Conservation (phyloP, 345 rosid genomes). For the Citrus cavaleriei region DNA sequence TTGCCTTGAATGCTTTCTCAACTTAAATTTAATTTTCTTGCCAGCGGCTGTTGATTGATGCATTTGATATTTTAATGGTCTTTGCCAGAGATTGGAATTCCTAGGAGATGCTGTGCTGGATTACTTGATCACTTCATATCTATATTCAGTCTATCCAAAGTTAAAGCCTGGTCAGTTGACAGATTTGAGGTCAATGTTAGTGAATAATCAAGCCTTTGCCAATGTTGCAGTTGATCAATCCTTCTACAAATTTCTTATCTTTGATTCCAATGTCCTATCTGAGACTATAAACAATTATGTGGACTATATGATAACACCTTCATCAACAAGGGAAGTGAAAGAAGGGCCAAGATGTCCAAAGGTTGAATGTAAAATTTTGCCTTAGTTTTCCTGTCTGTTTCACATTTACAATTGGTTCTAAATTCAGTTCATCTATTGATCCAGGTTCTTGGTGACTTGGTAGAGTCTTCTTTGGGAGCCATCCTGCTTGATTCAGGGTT, state of each 20-base stretch:
- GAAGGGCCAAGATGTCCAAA: slow-evolving; percentile 83
- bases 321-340: slow-evolving; percentile 30
- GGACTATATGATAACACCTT: slow-evolving; percentile 35
- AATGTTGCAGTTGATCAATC: slow-evolving; percentile 58
- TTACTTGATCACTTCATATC: slow-evolving; percentile 82
- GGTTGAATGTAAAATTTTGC: slow-evolving; percentile 38
- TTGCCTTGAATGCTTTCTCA: neutral
- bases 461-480: slow-evolving; percentile 85
- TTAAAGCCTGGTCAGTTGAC: slow-evolving; percentile 93
- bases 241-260: slow-evolving; percentile 54
- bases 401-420: neutral
- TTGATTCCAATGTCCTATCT: slow-evolving; percentile 53
- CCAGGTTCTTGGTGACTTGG: slow-evolving; percentile 90
- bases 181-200: slow-evolving; percentile 76
- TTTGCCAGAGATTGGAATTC: slow-evolving; percentile 85
- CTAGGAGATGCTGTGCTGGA: slow-evolving; percentile 97
- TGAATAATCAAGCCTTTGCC: slow-evolving; percentile 80
- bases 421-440: slow-evolving; percentile 15
- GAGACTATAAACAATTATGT: slow-evolving; percentile 54
- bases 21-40: slow-evolving; percentile 3
- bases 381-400: neutral
- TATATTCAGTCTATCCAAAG: slow-evolving; percentile 72
- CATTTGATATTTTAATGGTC: slow-evolving; percentile 16
- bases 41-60: neutral
- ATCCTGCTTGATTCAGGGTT: slow-evolving; percentile 79